A percentile compares a stretch with the other conserved stretches of the same genome.
Evolutionary conservation across 2,329 filamentous ascomycete genomes (phyloP).

Genomic region (Shiraia sp.): DNA sequence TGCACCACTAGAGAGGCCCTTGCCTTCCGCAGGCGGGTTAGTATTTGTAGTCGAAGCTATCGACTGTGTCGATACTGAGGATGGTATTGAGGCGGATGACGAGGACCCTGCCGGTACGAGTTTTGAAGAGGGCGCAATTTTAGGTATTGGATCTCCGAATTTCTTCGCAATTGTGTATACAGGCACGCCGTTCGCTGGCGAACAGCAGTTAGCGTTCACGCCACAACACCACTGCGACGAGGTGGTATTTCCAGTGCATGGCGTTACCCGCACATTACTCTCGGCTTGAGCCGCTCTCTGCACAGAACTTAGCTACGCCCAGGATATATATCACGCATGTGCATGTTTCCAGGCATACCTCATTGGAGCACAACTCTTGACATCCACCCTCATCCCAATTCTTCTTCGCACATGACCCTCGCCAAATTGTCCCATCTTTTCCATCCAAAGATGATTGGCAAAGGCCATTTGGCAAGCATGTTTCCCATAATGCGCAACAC

Average conservation of each 20-base stretch:
- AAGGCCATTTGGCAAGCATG: constrained; percentile 4
- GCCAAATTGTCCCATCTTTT: constrained; percentile 6
- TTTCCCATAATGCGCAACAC: constrained; percentile 6
- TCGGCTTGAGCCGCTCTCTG: constrained; percentile 1
- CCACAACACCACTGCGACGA: constrained; percentile 1
- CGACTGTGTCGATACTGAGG: background rate
- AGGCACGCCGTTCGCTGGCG: background rate
- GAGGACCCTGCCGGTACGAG: too few relatives aligned
- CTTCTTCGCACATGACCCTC: constrained; percentile 8
- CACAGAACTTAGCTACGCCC: background rate
- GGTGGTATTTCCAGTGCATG: constrained; percentile 2
- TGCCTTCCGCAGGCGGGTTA: background rate
- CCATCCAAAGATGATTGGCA: constrained; percentile 1
- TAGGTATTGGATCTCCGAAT: constrained; percentile 10
- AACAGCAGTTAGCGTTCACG: constrained; percentile 4
- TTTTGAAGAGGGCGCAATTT: background rate
- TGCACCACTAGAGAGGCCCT: background rate
- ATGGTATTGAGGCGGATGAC: background rate
- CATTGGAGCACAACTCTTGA: constrained; percentile 12
- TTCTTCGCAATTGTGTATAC: constrained; percentile 7
- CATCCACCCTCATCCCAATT: constrained; percentile 11
- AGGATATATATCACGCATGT: background rate
- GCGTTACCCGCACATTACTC: constrained; percentile 1
- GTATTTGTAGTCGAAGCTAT: background rate
- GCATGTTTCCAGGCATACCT: constrained; percentile 1